These are phyloP conservation scores for Pezicula neosporulosa DNA, from an alignment of 2,329 filamentous ascomycete species.

Conservation along the genomic window DNA sequence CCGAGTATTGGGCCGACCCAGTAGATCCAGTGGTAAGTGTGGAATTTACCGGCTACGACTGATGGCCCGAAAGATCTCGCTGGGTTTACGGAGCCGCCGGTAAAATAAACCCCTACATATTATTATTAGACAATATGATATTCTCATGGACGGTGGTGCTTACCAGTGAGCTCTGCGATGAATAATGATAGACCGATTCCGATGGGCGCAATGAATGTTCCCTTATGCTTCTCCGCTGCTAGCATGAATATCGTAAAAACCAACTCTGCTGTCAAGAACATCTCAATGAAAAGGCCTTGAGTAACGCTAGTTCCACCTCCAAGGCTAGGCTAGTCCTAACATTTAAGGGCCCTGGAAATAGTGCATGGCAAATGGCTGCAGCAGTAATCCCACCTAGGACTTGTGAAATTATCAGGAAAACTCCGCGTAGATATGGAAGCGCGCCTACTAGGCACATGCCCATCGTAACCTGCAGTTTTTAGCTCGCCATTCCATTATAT, in stretches of 20 bases:
- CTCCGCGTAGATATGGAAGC: slow-evolving; percentile 28
- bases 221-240: slow-evolving; percentile 46
- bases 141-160: background rate
- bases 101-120: slow-evolving; percentile 39
- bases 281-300: slow-evolving; percentile 48
- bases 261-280: slow-evolving; percentile 44
- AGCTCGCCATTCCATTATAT: background rate
- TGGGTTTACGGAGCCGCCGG: slow-evolving; percentile 45
- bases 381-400: slow-evolving; percentile 32
- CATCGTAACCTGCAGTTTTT: slow-evolving; percentile 27
- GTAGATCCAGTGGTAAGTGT: slow-evolving; percentile 46
- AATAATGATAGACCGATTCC: slow-evolving; percentile 45
- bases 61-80: slow-evolving; percentile 43
- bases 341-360: slow-evolving; percentile 41
- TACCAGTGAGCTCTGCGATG: slow-evolving; percentile 38
- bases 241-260: slow-evolving; percentile 49
- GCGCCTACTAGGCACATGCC: slow-evolving; percentile 34
- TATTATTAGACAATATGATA: background rate
- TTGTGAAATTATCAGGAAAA: slow-evolving; percentile 29
- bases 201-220: slow-evolving; percentile 44
- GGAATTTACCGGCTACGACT: slow-evolving; percentile 38
- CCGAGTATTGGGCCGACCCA: slow-evolving; percentile 50
- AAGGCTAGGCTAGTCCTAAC: slow-evolving; percentile 39
- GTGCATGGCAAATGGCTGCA: slow-evolving; percentile 36
- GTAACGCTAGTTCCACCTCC: slow-evolving; percentile 35